phyloP scores from a whole-genome alignment of 345 rosid genomes.

The Clarkia xantiana region DNA sequence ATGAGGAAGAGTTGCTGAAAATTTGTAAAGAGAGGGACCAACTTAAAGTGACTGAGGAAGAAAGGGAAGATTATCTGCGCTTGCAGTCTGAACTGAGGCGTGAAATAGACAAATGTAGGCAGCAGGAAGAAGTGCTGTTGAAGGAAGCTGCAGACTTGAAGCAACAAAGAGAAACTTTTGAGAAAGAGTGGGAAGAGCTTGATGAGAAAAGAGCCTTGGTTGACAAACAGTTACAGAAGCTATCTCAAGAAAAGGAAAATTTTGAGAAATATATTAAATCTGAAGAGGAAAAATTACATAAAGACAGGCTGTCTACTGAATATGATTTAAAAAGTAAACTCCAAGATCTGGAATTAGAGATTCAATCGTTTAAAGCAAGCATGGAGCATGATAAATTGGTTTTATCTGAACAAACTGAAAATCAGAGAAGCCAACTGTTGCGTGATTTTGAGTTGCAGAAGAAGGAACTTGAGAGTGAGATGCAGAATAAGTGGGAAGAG shows the following conservation, averaged over 20 bases:
- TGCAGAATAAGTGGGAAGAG: conserved; percentile 48
- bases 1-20: conserved; percentile 50
- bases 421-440: conserved; percentile 59
- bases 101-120: conserved; percentile 63
- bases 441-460: conserved; percentile 57
- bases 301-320: conserved; percentile 38
- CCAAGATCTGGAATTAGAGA: conserved; percentile 57
- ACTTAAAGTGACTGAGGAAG: conserved; percentile 63
- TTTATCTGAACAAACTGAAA: conserved; percentile 46
- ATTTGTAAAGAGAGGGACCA: conserved; percentile 43
- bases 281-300: conserved; percentile 65
- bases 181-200: conserved; percentile 88
- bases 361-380: conserved; percentile 46
- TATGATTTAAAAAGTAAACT: conserved; percentile 44
- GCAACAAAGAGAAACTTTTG: conserved; percentile 72
- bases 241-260: conserved; percentile 40
- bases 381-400: conserved; percentile 62
- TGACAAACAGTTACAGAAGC: conserved; percentile 36
- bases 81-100: conserved; percentile 69
- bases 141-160: conserved; percentile 83
- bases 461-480: conserved; percentile 54
- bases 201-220: conserved; percentile 59
- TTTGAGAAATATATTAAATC: conserved; percentile 40
- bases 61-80: conserved; percentile 52
- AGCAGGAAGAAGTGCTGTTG: conserved; percentile 54